Percentiles rank a stretch among this genome's conserved stretches.
phyloP scores from a whole-genome alignment of 2,329 filamentous ascomycete species.

The Paraphoma sp. region DNA sequence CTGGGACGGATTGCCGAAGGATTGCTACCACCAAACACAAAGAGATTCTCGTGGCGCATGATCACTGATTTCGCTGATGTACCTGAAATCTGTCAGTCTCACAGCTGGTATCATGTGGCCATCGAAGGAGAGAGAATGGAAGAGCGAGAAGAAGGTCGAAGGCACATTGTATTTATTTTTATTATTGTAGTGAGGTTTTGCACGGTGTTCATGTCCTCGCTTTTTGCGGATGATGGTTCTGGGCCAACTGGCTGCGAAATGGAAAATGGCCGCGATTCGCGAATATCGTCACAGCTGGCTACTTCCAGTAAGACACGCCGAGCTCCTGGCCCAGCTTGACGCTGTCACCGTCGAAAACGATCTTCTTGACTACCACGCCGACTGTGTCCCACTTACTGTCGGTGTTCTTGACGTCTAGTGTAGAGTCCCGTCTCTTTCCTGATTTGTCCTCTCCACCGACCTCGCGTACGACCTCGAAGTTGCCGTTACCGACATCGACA shows the following conservation, averaged over 20 bases:
- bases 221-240: not conserved
- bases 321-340: slow-evolving; percentile 42
- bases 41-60: no score
- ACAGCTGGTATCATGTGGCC: no score
- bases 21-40: no score
- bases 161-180: no score
- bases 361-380: slow-evolving; percentile 40
- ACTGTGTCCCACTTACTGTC: slow-evolving; percentile 44
- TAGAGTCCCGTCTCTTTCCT: slow-evolving; percentile 41
- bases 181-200: no score
- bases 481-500: slow-evolving; percentile 35
- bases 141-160: no score
- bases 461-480: slow-evolving; percentile 42
- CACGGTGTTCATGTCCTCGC: no score
- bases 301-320: slow-evolving; percentile 38
- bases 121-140: no score
- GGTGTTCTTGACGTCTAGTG: slow-evolving; percentile 37
- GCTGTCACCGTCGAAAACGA: slow-evolving; percentile 33
- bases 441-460: slow-evolving; percentile 33
- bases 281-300: not conserved
- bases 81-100: no score
- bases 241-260: not conserved
- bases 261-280: no score
- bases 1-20: no score
- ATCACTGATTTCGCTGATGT: no score